Percentiles rank a stretch among this genome's conserved stretches.
These are phyloP conservation scores for Hyphodiscus hymeniophilus DNA, from an alignment of 495 filamentous ascomycete species.

Conservation along the genomic window DNA sequence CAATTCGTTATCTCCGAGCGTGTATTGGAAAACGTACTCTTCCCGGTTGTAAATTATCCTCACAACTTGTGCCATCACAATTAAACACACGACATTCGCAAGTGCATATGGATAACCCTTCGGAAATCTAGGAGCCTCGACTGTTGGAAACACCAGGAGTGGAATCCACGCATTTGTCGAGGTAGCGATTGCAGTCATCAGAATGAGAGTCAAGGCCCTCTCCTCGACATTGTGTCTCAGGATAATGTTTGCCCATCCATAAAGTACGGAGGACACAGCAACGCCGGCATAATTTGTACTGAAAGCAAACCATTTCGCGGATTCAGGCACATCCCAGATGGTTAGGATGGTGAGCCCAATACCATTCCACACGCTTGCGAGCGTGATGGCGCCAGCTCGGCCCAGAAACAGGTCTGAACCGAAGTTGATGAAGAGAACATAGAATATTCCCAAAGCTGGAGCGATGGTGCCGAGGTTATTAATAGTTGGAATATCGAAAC, in stretches of 20 bases:
- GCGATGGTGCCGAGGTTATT: slow-evolving; percentile 30
- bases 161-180: slow-evolving; percentile 32
- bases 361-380: slow-evolving; percentile 18
- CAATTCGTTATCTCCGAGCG: too few relatives aligned
- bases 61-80: too few relatives aligned
- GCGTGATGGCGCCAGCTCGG: slow-evolving; percentile 17
- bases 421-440: slow-evolving; percentile 22
- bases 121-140: slow-evolving; percentile 20
- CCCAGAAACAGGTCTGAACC: slow-evolving; percentile 16
- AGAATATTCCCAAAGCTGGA: slow-evolving; percentile 21
- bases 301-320: slow-evolving; percentile 26
- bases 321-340: slow-evolving; percentile 20
- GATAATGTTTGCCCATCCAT: slow-evolving; percentile 21
- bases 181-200: slow-evolving; percentile 37
- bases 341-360: slow-evolving; percentile 21
- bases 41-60: too few relatives aligned
- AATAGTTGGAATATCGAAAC: slow-evolving; percentile 26
- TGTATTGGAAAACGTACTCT: too few relatives aligned
- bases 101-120: slow-evolving; percentile 22
- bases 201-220: slow-evolving; percentile 19
- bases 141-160: slow-evolving; percentile 20
- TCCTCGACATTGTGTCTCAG: slow-evolving; percentile 9
- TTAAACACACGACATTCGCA: too few relatives aligned
- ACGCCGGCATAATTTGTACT: slow-evolving; percentile 17
- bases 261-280: slow-evolving; percentile 18